These are phyloP conservation scores for Iris macrosiphon DNA, from an alignment of 106 monocot species.

Conservation along the genomic window DNA sequence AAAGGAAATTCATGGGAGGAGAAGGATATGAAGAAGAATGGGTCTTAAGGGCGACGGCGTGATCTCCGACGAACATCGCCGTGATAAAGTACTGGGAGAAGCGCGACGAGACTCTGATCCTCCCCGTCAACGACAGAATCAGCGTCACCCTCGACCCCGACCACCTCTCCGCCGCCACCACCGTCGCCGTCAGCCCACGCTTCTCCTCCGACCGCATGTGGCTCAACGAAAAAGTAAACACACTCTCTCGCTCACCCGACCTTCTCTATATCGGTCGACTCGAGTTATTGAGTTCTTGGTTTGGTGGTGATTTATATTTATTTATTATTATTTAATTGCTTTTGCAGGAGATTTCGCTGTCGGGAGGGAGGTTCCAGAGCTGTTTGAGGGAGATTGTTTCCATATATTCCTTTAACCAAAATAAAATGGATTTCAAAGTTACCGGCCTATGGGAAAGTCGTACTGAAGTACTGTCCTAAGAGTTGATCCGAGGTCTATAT, in stretches of 20 bases:
- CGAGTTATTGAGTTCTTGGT: no score
- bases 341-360: constrained; percentile 68
- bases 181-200: constrained; percentile 75
- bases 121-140: constrained; percentile 86
- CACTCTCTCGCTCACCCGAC: neutral
- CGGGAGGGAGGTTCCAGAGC: constrained; percentile 72
- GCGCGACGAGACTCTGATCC: constrained; percentile 77
- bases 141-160: constrained; percentile 79
- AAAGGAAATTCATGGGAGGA: no score
- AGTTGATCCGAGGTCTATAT: no score
- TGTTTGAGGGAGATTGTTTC: constrained; percentile 82
- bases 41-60: constrained; percentile 71
- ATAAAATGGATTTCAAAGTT: no score
- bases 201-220: constrained; percentile 82
- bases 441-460: no score
- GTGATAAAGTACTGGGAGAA: constrained; percentile 98
- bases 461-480: no score
- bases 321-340: neutral
- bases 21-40: constrained; percentile 27
- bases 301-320: neutral
- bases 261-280: no score
- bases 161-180: constrained; percentile 87
- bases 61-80: constrained; percentile 86
- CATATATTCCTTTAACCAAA: no score
- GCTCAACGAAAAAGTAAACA: constrained; percentile 74